phyloP scores from a whole-genome alignment of 148 eudicot genomes.

The Hydrangea macrophylla region DNA sequence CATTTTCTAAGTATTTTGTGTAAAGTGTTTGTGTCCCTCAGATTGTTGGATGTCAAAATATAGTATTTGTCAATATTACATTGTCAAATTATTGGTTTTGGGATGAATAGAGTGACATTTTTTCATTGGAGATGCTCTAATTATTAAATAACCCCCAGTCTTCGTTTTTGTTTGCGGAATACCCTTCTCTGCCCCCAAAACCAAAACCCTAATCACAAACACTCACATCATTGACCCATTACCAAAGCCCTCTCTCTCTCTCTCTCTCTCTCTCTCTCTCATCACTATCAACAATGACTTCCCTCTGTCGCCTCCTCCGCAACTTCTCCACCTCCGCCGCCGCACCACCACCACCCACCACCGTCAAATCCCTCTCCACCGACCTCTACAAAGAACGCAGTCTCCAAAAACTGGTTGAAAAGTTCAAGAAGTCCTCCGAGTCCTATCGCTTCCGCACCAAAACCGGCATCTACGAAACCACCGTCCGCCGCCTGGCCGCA shows the following conservation, averaged over 20 bases:
- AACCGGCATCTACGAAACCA: conserved; percentile 29
- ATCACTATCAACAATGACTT: conserved; percentile 19
- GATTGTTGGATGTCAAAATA: no score
- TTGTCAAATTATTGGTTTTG: no score
- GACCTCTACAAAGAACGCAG: conserved; percentile 28
- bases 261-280: conserved; percentile 1
- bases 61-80: no score
- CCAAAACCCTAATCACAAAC: not conserved
- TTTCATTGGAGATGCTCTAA: no score
- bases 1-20: no score
- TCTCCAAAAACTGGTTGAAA: conserved; percentile 31
- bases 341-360: conserved; percentile 1
- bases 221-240: not conserved
- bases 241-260: not conserved
- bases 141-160: no score
- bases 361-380: conserved; percentile 15
- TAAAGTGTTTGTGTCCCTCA: no score
- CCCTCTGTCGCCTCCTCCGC: conserved; percentile 31
- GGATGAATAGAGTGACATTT: no score
- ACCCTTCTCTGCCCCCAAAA: not conserved
- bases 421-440: conserved; percentile 38
- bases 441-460: conserved; percentile 28
- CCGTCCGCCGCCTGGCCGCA: conserved; percentile 48
- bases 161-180: not conserved
- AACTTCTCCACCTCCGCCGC: conserved; percentile 23